Evolutionary conservation across 2,329 filamentous ascomycete genomes (phyloP).

Genomic region (Cladosporium cucumerinum): DNA sequence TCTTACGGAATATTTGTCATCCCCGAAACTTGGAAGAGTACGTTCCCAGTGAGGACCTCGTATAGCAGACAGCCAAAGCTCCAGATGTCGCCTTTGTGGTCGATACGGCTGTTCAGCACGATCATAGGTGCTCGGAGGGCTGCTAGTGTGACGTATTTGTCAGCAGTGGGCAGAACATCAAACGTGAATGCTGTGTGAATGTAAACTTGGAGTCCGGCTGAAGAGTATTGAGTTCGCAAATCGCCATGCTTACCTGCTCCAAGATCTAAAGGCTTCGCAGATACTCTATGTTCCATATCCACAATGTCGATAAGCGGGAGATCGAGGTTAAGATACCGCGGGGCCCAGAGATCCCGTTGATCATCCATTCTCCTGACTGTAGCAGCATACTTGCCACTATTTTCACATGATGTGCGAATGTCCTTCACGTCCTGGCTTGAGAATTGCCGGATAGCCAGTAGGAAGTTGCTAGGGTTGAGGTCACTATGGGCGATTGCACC

Average conservation of each 20-base stretch:
- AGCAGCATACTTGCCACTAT: background rate
- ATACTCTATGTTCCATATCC: background rate
- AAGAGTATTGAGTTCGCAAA: background rate
- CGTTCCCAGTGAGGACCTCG: background rate
- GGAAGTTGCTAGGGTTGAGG: background rate
- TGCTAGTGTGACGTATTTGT: background rate
- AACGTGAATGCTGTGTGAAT: background rate
- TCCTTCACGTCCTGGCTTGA: background rate
- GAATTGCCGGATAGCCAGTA: background rate
- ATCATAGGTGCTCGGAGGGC: background rate
- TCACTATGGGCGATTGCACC: background rate
- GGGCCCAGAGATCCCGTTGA: background rate
- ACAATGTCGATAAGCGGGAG: background rate
- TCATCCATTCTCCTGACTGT: background rate
- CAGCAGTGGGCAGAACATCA: background rate
- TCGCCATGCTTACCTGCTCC: background rate
- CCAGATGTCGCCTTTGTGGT: background rate
- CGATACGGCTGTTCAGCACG: background rate
- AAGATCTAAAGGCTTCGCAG: background rate
- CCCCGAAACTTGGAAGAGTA: background rate
- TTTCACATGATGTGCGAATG: background rate
- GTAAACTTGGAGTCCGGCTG: background rate
- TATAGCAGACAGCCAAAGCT: background rate
- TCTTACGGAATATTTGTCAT: background rate
- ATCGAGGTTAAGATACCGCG: background rate